Percentiles rank a stretch among this genome's conserved stretches.
phyloP scores from a whole-genome alignment of 192 early-diverging fungal species.

The Radiomyces spectabilis region DNA sequence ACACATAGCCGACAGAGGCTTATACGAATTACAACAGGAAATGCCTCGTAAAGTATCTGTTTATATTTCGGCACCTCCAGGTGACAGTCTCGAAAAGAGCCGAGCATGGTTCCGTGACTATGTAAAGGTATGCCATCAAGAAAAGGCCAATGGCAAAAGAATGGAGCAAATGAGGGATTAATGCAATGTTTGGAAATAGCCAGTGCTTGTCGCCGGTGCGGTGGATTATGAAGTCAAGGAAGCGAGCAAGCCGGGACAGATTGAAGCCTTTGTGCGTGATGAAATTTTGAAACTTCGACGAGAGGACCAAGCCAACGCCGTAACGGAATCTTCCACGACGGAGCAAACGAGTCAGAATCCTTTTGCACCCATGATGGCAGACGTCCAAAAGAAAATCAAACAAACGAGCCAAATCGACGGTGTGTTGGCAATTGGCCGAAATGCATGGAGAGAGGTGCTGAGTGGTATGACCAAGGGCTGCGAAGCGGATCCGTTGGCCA shows the following conservation, averaged over 20 bases:
- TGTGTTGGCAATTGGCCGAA: constrained; percentile 31
- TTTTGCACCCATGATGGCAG: not conserved
- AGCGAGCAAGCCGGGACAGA: constrained; percentile 20
- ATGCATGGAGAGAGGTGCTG: constrained; percentile 29
- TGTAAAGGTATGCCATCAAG: constrained; percentile 33
- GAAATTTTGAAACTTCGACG: constrained; percentile 23
- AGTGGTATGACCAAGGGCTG: constrained; percentile 31
- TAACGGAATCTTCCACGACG: not conserved
- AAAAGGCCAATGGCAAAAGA: too few relatives aligned
- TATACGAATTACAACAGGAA: constrained; percentile 6
- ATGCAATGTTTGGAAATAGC: constrained; percentile 19
- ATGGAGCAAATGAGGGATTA: too few relatives aligned
- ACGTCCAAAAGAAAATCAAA: not conserved
- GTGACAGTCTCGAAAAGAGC: constrained; percentile 38
- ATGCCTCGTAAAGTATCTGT: constrained; percentile 35
- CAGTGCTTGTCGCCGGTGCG: constrained; percentile 31
- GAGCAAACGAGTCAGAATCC: not conserved
- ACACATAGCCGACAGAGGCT: not conserved
- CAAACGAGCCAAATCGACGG: constrained; percentile 10
- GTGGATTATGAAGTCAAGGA: constrained; percentile 40
- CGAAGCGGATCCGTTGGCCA: constrained; percentile 8
- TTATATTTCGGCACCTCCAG: constrained; percentile 34
- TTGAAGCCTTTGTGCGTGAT: constrained; percentile 26
- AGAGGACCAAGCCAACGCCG: constrained; percentile 1
- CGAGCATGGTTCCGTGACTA: constrained; percentile 34